These are phyloP conservation scores for Spinellus fusiger DNA, from an alignment of 192 early-diverging fungal species.

Conservation along the genomic window DNA sequence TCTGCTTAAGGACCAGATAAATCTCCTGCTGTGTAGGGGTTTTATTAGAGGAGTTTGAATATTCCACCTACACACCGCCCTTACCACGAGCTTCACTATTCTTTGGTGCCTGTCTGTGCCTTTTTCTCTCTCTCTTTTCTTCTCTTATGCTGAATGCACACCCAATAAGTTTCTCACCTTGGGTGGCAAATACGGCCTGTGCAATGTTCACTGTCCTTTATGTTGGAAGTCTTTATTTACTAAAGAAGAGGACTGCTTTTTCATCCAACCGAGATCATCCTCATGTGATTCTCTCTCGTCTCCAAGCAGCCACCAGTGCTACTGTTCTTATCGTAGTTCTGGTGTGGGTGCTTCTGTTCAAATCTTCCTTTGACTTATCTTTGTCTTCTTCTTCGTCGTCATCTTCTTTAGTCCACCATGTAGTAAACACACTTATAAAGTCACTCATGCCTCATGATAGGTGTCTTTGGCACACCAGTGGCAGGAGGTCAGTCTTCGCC, in stretches of 20 bases:
- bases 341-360: constrained; percentile 16
- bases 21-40: too few species aligned
- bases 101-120: constrained; percentile 1
- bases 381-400: not conserved
- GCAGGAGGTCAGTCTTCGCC: not conserved
- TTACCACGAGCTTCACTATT: too few species aligned
- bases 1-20: too few species aligned
- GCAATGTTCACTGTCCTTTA: constrained; percentile 43
- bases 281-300: constrained; percentile 42
- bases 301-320: constrained; percentile 39
- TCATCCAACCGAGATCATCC: constrained; percentile 42
- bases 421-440: constrained; percentile 3
- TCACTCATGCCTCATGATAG: constrained; percentile 27
- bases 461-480: constrained; percentile 23
- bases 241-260: constrained; percentile 10
- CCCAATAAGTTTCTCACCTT: not conserved
- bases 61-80: too few species aligned
- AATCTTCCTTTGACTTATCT: not conserved
- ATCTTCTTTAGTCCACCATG: not conserved
- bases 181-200: constrained; percentile 38
- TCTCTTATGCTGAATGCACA: not conserved
- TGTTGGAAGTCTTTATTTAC: constrained; percentile 53
- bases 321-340: constrained; percentile 30
- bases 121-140: constrained; percentile 5
- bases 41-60: too few species aligned